Evolutionary conservation across 306 rosid genomes (phyloP).

Genomic region (Citrullus mucosospermus): DNA sequence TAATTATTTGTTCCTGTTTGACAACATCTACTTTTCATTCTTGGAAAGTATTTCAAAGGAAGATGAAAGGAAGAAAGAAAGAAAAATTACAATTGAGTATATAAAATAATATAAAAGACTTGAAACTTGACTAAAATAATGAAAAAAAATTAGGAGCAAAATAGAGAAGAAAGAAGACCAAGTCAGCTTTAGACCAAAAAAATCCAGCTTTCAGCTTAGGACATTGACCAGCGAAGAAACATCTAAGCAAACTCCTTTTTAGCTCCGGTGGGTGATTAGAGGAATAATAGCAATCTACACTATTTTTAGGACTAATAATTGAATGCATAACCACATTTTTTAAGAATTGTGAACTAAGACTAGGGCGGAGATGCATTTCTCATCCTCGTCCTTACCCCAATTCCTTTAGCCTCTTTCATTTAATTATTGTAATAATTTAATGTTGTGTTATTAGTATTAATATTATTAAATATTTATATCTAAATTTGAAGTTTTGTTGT

Average conservation of each 20-base stretch:
- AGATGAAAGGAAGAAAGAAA: no score
- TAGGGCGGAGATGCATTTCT: no score
- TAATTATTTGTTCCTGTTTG: no score
- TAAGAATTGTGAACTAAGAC: no score
- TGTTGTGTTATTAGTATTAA: no score
- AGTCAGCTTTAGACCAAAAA: not conserved
- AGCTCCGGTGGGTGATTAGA: not conserved
- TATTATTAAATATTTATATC: no score
- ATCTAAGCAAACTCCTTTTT: conserved; percentile 1
- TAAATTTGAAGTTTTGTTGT: no score
- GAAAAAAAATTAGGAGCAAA: not conserved
- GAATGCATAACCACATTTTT: no score
- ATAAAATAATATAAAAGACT: not conserved
- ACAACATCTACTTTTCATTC: not conserved
- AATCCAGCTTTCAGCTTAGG: not conserved
- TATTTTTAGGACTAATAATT: no score
- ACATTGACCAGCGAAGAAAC: not conserved
- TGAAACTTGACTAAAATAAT: not conserved
- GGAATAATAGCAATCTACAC: not conserved
- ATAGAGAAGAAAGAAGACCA: not conserved
- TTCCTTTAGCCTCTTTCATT: no score
- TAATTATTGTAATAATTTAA: no score
- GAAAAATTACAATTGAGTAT: not conserved
- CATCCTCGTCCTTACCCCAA: no score
- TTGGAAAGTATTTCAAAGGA: not conserved